Evolutionary conservation across 345 rosid species (phyloP), one percentile per base, ranked within the genome.

Genomic region (Carallia brachiata): DNA sequence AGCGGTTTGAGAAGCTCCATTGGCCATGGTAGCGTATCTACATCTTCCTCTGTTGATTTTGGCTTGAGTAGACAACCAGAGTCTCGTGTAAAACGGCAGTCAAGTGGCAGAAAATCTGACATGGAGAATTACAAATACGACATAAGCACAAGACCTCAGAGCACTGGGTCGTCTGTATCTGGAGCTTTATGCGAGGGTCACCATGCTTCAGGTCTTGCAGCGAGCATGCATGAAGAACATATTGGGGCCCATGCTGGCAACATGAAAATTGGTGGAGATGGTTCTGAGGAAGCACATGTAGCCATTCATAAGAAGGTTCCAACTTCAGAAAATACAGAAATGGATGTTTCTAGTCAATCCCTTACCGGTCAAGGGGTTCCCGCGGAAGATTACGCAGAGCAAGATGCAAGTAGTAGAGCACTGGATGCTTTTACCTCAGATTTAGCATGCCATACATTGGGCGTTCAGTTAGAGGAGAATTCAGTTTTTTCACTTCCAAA

Each of bases 11-110:
- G 92, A 89, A 92, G 94, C 88, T 95, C 94, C 66, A 68, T 83
- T 30, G 94, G 94, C 64, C 83, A 84, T 76, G 86, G 85, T 31
- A 95, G 91, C 79, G 75, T 73, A 27, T 95, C 99, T 36, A 82
- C 91, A 74, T 88, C 98, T 56, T 92, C 99, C 66, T 92, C 97
- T 70, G 71, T 83, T 74, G 98, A 95, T 84, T 81, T 81, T 32
- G 75, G 86, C 80, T 87, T 94, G 67, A 81, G 81, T 71, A 86
- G 89, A 74, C 91, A 80, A 61, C 71, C 81, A 56, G 97, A 89
- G 40, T 71, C 75, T 76, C 87, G 80, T 79, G 79, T 87, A 34
- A 92, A 79, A 55, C 77, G 91, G 72, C 97, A 87, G 78, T 79
- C 78, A 70, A 90, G 93, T 77, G 84, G 91, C 70, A 84, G 71